These are phyloP conservation scores for Backusella morwellensis DNA, from an alignment of 192 early-diverging fungal species.

Conservation along the genomic window DNA sequence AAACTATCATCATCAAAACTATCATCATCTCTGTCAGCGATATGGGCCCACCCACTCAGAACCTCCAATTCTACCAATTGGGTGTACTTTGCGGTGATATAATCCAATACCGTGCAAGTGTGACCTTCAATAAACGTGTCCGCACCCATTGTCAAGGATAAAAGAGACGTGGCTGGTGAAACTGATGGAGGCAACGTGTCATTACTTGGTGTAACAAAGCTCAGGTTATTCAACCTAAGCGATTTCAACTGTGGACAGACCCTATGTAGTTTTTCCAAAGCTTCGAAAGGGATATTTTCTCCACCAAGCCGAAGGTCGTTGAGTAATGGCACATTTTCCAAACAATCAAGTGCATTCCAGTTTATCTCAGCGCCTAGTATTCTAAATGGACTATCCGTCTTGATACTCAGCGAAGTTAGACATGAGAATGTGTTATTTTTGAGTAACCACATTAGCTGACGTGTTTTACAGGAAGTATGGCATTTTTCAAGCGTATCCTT, in stretches of 20 bases:
- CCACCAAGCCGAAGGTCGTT: no score
- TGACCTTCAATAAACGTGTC: background rate
- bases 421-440: no score
- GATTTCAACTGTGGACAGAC: background rate
- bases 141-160: background rate
- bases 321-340: no score
- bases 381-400: no score
- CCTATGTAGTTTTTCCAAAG: background rate
- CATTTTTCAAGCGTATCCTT: no score
- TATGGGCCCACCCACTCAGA: background rate
- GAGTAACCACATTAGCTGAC: no score
- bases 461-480: no score
- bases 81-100: background rate
- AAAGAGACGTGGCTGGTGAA: background rate
- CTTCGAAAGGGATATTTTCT: background rate
- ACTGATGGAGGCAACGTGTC: background rate
- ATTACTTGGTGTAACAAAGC: background rate
- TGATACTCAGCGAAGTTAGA: no score
- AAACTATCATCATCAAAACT: no score
- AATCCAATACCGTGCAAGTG: background rate
- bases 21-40: no score
- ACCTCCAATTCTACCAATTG: background rate
- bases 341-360: no score
- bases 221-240: background rate
- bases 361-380: no score